Base-by-base conservation (phyloP, 2,329 filamentous ascomycete species). In the Aspergillus pseudoglaucus region DNA sequence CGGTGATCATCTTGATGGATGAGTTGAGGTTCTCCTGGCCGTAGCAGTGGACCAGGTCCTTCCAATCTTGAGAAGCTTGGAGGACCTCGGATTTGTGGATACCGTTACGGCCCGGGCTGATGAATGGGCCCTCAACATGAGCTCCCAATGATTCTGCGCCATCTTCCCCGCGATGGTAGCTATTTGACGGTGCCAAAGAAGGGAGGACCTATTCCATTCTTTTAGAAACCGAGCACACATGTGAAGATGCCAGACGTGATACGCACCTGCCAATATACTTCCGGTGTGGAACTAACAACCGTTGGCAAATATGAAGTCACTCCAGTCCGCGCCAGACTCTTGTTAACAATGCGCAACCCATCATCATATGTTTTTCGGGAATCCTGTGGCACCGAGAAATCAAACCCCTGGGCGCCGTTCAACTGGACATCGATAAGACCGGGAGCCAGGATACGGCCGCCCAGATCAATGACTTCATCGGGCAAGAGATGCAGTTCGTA, bases 351-450 rank as follows among this genome's bases (percentile, higher is more conserved):
- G 53, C 75, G 76, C 44, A 95, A 72, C n/a, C 81, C 83, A 65
- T 88, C 85, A 49, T 80, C 79, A 60, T 94, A 95, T 45, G 79
- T 75, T 25, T 75, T 70, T 68, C 79, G 81, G 59, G 85, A 81
- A 14, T 83, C 67, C 30, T 68, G 77, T n/a, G 87, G 81, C 8
- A 89, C 75, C 1, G 88, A 93, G 67, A 94, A 95, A 73, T 95
- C 91, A 75, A 95, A 94, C 48, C 90, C 90, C 60, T 90, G 91
- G 8, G 87, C 90, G 42, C 90, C 90, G 61, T 96, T 96, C 57
- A 96, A 82, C 68, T 96, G 90, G 45, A 86, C 85, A 56, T 96
- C 90, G 58, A 96, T 93, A 62, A 96, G 78, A 22, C 90, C 90
- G 0, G 90, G 89, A 0, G 87, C 82, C 17, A 96, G 66, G 55